These are phyloP conservation scores for Trichosporon inkin DNA, from an alignment of 1,284 basidiomycete species.

Conservation along the genomic window DNA sequence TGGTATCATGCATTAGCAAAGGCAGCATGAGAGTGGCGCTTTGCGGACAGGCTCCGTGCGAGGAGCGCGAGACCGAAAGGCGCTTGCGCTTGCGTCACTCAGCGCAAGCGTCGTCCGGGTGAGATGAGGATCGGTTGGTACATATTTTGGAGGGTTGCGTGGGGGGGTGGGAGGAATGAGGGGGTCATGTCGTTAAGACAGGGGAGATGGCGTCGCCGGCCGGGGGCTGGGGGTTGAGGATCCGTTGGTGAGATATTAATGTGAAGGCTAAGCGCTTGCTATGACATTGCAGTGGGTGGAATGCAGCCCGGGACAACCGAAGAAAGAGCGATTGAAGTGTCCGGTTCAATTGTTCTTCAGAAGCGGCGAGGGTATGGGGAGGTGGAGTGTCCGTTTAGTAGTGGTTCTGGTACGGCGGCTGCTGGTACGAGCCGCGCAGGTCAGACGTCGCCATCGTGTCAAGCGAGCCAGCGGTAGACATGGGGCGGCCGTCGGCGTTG, in stretches of 20 bases:
- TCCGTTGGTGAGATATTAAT: not conserved
- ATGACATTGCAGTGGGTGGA: not conserved
- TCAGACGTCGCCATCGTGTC: constrained; percentile 2
- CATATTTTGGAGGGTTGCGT: not conserved
- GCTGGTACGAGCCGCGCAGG: constrained; percentile 4
- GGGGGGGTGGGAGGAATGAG: not conserved
- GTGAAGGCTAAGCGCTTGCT: not conserved
- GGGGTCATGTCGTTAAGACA: not conserved
- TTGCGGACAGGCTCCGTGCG: too few relatives aligned
- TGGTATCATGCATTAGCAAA: constrained; percentile 6
- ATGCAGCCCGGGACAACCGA: not conserved
- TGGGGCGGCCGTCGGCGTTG: not conserved
- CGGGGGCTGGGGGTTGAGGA: not conserved
- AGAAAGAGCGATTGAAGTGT: not conserved
- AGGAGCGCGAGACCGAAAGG: too few relatives aligned
- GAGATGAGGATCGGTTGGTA: not conserved
- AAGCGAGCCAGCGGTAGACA: not conserved
- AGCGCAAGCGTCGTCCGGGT: not conserved
- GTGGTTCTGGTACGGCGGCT: constrained; percentile 4
- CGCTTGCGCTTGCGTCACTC: not conserved
- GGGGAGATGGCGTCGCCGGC: not conserved
- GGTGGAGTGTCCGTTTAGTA: not conserved
- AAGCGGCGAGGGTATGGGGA: not conserved
- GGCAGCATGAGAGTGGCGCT: not conserved
- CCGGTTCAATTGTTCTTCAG: not conserved